These are phyloP conservation scores for Podaxis sp. DNA, from an alignment of 768 basidiomycete genomes.

Conservation along the genomic window DNA sequence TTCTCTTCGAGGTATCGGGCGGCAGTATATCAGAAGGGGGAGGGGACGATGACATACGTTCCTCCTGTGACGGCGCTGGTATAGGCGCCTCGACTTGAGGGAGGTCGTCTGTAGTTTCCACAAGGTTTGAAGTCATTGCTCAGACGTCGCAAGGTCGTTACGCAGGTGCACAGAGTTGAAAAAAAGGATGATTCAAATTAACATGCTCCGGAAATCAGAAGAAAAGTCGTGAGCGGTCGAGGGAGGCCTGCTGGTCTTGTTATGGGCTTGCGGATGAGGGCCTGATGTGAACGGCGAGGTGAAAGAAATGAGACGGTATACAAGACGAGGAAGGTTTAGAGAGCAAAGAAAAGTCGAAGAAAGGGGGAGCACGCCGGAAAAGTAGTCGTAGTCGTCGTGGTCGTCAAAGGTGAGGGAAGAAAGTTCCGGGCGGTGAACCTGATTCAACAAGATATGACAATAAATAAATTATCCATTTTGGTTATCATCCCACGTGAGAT, in stretches of 20 bases:
- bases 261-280: neutral
- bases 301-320: neutral
- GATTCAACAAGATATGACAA: constrained; percentile 15
- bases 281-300: neutral
- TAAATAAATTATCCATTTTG: constrained; percentile 16
- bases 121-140: constrained; percentile 9
- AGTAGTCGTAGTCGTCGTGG: constrained; percentile 25
- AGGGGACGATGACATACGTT: neutral
- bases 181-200: constrained; percentile 22
- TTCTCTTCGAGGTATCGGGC: constrained; percentile 3
- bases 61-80: constrained; percentile 3
- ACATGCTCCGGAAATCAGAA: constrained; percentile 29
- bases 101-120: neutral
- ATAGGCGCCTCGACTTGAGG: constrained; percentile 7
- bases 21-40: constrained; percentile 1
- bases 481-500: constrained; percentile 13
- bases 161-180: constrained; percentile 23
- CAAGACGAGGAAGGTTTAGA: neutral
- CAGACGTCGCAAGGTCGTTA: constrained; percentile 16
- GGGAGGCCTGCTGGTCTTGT: neutral
- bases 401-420: constrained; percentile 18
- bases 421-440: constrained; percentile 13
- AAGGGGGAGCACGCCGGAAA: constrained; percentile 9
- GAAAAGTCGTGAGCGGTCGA: neutral
- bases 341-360: neutral